Percentiles rank a stretch among this genome's conserved stretches.
phyloP scores from a whole-genome alignment of 139 green algal genomes.

The Asterochloris erici region DNA sequence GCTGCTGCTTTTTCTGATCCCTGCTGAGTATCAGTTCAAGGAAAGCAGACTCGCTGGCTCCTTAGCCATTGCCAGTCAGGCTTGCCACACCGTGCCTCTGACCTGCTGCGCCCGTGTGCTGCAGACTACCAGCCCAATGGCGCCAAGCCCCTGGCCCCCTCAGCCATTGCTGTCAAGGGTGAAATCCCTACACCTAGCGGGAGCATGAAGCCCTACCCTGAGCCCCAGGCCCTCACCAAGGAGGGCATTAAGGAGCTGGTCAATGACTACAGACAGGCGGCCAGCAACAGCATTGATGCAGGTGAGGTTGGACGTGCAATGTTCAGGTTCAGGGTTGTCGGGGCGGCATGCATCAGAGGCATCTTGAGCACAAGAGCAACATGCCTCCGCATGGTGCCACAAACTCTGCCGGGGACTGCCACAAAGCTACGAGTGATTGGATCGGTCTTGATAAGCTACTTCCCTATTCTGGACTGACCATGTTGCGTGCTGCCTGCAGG shows the following conservation, averaged over 20 bases:
- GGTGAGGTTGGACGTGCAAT: not conserved
- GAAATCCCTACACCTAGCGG: conserved; percentile 28
- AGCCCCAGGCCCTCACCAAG: conserved; percentile 31
- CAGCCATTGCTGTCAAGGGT: conserved; percentile 33
- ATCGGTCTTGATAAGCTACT: not conserved
- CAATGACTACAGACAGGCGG: conserved; percentile 35
- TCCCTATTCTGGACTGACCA: too few relatives aligned
- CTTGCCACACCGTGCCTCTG: too few relatives aligned
- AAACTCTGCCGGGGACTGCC: too few relatives aligned
- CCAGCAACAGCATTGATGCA: conserved; percentile 14
- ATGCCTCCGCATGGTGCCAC: too few relatives aligned
- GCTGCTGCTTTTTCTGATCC: too few relatives aligned
- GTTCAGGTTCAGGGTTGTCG: too few relatives aligned
- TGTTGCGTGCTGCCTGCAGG: conserved; percentile 23
- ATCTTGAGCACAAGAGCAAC: too few relatives aligned
- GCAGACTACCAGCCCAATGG: conserved; percentile 52
- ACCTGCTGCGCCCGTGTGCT: not conserved
- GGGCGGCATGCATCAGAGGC: too few relatives aligned
- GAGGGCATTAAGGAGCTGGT: conserved; percentile 37
- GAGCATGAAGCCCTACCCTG: not conserved
- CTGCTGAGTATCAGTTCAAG: too few relatives aligned
- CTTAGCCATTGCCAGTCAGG: too few relatives aligned
- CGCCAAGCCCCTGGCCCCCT: conserved; percentile 49
- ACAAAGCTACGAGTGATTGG: too few relatives aligned
- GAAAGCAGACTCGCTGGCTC: too few relatives aligned